A percentile compares a stretch with the other conserved stretches of the same genome.
Conservation (phyloP, 345 rosid species). For the Atalantia buxifolia region DNA sequence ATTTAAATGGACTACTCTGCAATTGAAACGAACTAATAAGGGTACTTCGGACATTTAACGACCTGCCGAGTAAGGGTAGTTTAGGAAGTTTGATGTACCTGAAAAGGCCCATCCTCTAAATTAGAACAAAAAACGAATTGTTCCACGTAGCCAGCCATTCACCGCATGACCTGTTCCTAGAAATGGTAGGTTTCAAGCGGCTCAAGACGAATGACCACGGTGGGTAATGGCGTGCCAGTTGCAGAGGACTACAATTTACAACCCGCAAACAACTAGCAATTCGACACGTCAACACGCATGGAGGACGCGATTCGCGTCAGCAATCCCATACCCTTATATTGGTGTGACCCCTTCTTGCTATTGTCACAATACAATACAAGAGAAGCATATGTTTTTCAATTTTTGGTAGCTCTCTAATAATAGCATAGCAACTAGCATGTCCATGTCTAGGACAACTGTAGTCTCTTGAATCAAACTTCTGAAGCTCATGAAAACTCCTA, state of each 20-base stretch:
- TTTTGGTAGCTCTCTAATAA: too few species aligned
- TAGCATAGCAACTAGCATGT: too few species aligned
- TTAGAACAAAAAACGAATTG: neutral
- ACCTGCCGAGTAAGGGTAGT: neutral
- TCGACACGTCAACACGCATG: neutral
- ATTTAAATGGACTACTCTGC: slow-evolving; percentile 1
- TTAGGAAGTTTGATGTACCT: neutral
- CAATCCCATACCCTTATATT: neutral
- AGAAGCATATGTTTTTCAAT: too few species aligned
- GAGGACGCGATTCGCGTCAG: neutral
- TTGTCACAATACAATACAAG: neutral
- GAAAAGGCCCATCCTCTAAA: neutral
- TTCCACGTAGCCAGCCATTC: neutral
- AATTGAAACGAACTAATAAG: neutral
- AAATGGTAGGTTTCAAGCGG: neutral
- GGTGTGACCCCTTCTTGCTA: neutral
- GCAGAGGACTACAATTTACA: neutral
- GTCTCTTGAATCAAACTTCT: too few species aligned
- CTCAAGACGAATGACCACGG: neutral
- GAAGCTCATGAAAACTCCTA: too few species aligned
- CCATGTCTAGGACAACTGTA: too few species aligned
- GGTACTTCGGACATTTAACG: neutral
- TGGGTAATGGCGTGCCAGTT: neutral
- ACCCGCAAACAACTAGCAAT: neutral
- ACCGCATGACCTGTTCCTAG: neutral